A percentile compares a stretch with the other conserved stretches of the same genome.
Conservation (phyloP, 306 rosid species). For the Malus fusca region DNA sequence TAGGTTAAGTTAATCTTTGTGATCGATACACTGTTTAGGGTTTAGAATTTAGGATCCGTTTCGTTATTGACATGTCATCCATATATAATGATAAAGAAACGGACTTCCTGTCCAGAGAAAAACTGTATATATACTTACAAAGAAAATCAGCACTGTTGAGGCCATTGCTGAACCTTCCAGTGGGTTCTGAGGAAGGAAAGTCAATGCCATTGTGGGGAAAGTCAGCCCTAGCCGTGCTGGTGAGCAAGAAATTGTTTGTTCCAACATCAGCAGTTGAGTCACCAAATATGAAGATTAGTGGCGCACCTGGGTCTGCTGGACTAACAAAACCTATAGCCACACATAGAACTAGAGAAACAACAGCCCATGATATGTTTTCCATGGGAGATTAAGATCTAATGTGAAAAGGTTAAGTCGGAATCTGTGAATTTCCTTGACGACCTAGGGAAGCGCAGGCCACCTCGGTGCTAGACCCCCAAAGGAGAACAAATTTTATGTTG, state of each 20-base stretch:
- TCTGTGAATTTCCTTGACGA: no score
- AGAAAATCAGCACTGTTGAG: slow-evolving; percentile 26
- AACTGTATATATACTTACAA: not conserved
- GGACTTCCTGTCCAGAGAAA: not conserved
- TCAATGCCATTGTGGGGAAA: slow-evolving; percentile 28
- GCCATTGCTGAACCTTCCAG: slow-evolving; percentile 34
- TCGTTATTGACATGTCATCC: not conserved
- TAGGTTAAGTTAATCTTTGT: not conserved
- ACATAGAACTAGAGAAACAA: no score
- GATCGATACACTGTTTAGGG: no score
- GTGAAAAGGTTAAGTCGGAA: no score
- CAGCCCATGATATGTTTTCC: no score
- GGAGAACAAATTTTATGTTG: no score
- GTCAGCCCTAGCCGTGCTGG: slow-evolving; percentile 17
- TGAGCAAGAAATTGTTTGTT: slow-evolving; percentile 24
- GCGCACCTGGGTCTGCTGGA: slow-evolving; percentile 7
- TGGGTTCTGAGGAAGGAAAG: slow-evolving; percentile 13
- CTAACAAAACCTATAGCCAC: not conserved
- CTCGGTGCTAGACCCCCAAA: no score
- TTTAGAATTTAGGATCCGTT: not conserved
- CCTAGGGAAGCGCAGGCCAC: no score
- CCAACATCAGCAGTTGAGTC: slow-evolving; percentile 34
- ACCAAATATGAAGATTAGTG: slow-evolving; percentile 17
- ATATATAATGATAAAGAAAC: no score
- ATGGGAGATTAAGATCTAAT: no score